Conservation (phyloP, 1,284 basidiomycete species). For the Sparassis latifolia region DNA sequence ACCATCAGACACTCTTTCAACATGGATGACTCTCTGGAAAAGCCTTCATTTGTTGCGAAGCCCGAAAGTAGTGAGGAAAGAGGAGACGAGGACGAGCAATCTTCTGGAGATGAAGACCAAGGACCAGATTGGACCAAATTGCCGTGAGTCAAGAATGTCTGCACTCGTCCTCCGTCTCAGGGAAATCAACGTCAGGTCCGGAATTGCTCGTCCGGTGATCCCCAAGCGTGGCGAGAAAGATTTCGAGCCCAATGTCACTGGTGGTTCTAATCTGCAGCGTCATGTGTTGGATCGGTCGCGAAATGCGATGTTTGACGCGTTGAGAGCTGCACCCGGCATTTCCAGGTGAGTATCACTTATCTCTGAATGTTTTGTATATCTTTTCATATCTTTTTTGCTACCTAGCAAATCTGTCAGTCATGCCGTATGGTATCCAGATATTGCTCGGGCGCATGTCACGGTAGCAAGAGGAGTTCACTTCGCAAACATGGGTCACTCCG, state of each 20-base stretch:
- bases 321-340: conserved; percentile 67
- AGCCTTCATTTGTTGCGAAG: conserved; percentile 17
- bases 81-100: conserved; percentile 41
- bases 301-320: conserved; percentile 78
- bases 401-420: conserved; percentile 69
- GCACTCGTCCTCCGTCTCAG: background rate
- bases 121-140: conserved; percentile 56
- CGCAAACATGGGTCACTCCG: conserved; percentile 70
- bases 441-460: conserved; percentile 64
- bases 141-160: conserved; percentile 25
- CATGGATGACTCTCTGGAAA: conserved; percentile 31
- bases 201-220: conserved; percentile 50
- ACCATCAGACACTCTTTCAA: background rate
- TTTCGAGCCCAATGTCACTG: conserved; percentile 77
- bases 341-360: conserved; percentile 49
- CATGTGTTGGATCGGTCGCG: conserved; percentile 68
- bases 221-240: conserved; percentile 95
- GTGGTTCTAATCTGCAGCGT: conserved; percentile 76
- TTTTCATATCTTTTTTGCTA: no score
- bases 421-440: conserved; percentile 61
- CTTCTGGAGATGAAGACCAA: conserved; percentile 52
- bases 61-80: conserved; percentile 10
- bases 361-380: no score
- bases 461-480: conserved; percentile 75
- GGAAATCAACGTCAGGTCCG: background rate